Evolutionary conservation across 1,139 yeast genomes (phyloP).

Genomic region (Chernovozyma aurita): DNA sequence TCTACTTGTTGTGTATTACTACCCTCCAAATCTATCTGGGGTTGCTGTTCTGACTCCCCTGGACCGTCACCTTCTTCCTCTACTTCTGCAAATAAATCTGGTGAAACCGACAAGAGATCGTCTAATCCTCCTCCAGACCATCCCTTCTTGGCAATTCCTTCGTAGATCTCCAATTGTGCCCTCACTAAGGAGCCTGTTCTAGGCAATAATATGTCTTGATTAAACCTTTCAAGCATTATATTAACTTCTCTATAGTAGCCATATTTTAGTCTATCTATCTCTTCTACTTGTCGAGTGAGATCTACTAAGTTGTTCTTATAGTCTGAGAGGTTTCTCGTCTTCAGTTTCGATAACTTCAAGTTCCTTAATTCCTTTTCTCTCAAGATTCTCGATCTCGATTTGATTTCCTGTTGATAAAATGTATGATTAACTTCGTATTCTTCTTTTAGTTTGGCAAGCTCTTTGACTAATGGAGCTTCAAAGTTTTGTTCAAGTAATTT

Average conservation of each 20-base stretch:
- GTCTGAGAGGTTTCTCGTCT: slow-evolving; percentile 54
- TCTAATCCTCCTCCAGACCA: slow-evolving; percentile 87
- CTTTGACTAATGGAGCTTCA: slow-evolving; percentile 48
- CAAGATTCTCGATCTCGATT: slow-evolving; percentile 45
- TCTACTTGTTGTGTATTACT: no score
- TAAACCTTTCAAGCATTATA: slow-evolving; percentile 38
- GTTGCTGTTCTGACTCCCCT: not conserved
- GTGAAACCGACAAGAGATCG: slow-evolving; percentile 51
- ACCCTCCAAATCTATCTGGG: no score
- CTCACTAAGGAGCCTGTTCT: slow-evolving; percentile 63
- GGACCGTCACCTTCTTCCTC: slow-evolving; percentile 1
- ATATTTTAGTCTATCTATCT: slow-evolving; percentile 69
- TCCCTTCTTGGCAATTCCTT: slow-evolving; percentile 77
- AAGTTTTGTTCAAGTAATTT: slow-evolving; percentile 50
- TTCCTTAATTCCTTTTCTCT: slow-evolving; percentile 55
- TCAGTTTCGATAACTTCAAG: slow-evolving; percentile 48
- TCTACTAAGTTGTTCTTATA: slow-evolving; percentile 65
- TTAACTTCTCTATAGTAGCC: slow-evolving; percentile 69
- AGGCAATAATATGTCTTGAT: slow-evolving; percentile 46
- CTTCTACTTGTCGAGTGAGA: slow-evolving; percentile 71
- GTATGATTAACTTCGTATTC: slow-evolving; percentile 42
- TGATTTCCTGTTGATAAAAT: slow-evolving; percentile 51
- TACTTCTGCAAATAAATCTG: slow-evolving; percentile 42
- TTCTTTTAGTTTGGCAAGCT: slow-evolving; percentile 36
- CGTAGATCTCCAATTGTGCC: slow-evolving; percentile 78